Evolutionary conservation across 2,329 filamentous ascomycete genomes (phyloP), one percentile per base, ranked within the genome.

Genomic region (Fusarium stilboides): DNA sequence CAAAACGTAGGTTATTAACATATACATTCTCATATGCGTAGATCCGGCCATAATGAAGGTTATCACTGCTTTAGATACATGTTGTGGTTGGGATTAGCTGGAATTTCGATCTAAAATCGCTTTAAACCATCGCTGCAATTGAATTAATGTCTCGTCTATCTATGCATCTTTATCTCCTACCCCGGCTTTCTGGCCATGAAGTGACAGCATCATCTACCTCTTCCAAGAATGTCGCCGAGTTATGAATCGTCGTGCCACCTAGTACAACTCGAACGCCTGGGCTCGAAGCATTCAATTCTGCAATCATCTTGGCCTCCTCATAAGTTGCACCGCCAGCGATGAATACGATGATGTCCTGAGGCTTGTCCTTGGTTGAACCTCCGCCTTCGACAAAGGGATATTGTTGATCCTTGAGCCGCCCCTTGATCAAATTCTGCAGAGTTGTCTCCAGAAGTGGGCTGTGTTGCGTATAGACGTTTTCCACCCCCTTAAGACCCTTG

Each of bases 391-490:
- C 88, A 76, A 98, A 99, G 0, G 96, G 97, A 76, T 97, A 98
- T 66, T 96, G 89, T 69, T 94, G 88, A 75, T 97, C 93, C 74
- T 90, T 92, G 61, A 99, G 81, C 31, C 92, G 89, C 1, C 96
- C 97, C 77, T 97, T 98, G 82, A 98, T 94, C 52, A 99, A 84
- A 73, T 95, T 95, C 77, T 98, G 95, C 19, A 99, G 82, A 1
- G 94, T 98, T 24, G 88, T 88, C 78, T 98, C 94, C 17, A 99
- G 81, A 22, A 94, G 87, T 1, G 97, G 94, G 8, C 94, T 97
- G 79, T 99, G 96, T 78, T 99, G 97, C 0, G 96, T 99, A 79
- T 99, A 99, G 28, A 99, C 96, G 74, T 99, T 99, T 79, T 99
- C 97, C 2, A 99, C 96, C 3, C 96, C 96, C 77, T 98, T 98